Evolutionary conservation across 2,329 filamentous ascomycete genomes (phyloP).

Genomic region (Alternaria ventricosa): DNA sequence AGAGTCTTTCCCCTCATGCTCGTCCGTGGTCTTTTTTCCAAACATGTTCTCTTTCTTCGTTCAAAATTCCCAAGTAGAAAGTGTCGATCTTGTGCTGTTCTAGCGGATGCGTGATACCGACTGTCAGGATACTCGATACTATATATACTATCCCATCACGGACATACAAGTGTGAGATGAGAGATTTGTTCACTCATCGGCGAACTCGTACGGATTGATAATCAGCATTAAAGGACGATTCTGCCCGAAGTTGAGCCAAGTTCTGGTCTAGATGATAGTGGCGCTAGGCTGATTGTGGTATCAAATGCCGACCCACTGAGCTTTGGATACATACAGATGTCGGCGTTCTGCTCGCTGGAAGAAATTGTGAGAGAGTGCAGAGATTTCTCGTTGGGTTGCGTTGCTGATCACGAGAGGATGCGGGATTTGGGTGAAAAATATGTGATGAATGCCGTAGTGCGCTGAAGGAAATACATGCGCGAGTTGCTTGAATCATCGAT

Average conservation of each 20-base stretch:
- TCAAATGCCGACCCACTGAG: neutral
- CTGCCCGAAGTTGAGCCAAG: neutral
- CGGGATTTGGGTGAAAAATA: neutral
- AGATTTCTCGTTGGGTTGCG: neutral
- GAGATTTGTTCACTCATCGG: neutral
- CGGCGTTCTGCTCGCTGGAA: neutral
- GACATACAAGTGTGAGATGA: neutral
- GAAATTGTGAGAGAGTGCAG: neutral
- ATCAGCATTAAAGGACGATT: neutral
- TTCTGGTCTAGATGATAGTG: neutral
- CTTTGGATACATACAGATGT: neutral
- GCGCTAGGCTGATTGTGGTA: neutral
- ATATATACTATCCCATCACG: neutral
- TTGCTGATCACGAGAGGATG: neutral
- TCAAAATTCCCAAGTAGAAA: neutral
- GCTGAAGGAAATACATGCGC: neutral
- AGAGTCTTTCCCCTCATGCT: neutral
- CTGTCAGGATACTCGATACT: neutral
- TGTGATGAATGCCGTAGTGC: neutral
- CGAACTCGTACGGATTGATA: neutral
- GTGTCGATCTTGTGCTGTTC: neutral
- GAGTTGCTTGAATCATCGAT: accelerated
- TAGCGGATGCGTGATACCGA: neutral
- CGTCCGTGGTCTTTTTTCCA: neutral
- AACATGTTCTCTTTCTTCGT: neutral